Evolutionary conservation across 2,329 filamentous ascomycete genomes (phyloP).

Genomic region (Blumeria graminis): DNA sequence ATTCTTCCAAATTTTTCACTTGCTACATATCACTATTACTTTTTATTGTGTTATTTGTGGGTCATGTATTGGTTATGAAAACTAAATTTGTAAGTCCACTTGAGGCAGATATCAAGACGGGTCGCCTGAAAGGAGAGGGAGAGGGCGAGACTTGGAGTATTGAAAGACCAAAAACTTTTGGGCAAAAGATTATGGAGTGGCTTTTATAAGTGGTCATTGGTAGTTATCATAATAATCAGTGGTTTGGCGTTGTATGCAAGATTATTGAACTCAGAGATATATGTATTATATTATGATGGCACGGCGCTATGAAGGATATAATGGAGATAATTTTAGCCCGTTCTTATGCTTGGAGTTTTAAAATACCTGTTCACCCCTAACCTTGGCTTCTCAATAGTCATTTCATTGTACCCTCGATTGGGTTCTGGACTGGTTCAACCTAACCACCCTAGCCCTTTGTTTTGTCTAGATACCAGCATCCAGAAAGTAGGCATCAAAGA

Average conservation of each 20-base stretch:
- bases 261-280: too few species aligned
- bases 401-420: too few species aligned
- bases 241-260: not conserved
- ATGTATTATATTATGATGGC: too few species aligned
- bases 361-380: too few species aligned
- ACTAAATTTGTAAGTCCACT: constrained; percentile 16
- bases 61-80: constrained; percentile 28
- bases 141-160: constrained; percentile 17
- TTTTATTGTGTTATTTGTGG: constrained; percentile 32
- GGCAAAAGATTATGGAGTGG: constrained; percentile 11
- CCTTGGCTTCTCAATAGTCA: too few species aligned
- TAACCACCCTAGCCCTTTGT: too few species aligned
- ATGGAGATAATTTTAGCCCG: too few species aligned
- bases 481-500: too few species aligned
- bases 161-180: constrained; percentile 8
- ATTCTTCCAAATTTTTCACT: constrained; percentile 34
- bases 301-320: too few species aligned
- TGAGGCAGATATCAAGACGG: constrained; percentile 21
- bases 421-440: too few species aligned
- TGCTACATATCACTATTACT: constrained; percentile 40
- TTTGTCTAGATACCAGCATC: too few species aligned
- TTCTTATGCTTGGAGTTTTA: too few species aligned
- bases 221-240: not conserved
- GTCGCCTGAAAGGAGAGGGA: constrained; percentile 16
- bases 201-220: not conserved